Conservation (phyloP, 2,329 filamentous ascomycete genomes). For the Colletotrichum sp. region DNA sequence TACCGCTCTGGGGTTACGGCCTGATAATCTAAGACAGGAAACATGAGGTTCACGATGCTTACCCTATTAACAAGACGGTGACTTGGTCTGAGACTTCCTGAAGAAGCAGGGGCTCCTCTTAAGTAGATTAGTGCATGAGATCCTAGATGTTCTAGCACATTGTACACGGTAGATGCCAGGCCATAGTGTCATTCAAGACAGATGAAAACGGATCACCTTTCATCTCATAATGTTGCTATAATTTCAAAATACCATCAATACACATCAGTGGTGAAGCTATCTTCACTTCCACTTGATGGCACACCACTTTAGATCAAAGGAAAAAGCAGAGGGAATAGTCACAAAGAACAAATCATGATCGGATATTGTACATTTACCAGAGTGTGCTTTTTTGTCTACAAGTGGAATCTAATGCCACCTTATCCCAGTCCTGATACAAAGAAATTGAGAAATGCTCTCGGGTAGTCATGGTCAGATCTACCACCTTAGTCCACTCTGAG, state of each 20-base stretch:
- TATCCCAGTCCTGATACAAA: slow-evolving; percentile 16
- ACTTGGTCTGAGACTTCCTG: background rate
- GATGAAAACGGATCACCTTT: background rate
- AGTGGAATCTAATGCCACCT: slow-evolving; percentile 17
- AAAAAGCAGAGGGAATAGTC: background rate
- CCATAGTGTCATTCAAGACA: background rate
- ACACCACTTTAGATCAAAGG: background rate
- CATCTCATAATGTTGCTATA: background rate
- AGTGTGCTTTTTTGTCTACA: slow-evolving; percentile 35
- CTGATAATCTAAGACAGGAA: background rate
- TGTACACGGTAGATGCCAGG: background rate
- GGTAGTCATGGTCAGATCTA: background rate
- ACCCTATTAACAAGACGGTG: background rate
- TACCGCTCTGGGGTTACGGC: background rate
- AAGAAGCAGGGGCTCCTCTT: background rate
- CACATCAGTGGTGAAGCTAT: background rate
- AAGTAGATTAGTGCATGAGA: background rate
- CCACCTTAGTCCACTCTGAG: slow-evolving; percentile 71
- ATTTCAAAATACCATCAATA: background rate
- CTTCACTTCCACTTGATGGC: background rate
- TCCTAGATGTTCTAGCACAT: background rate
- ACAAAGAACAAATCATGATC: background rate
- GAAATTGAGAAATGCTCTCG: background rate
- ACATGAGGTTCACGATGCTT: background rate
- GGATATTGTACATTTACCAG: slow-evolving; percentile 37